phyloP scores from a whole-genome alignment of 345 rosid species.

The Odontarrhena argentea region DNA sequence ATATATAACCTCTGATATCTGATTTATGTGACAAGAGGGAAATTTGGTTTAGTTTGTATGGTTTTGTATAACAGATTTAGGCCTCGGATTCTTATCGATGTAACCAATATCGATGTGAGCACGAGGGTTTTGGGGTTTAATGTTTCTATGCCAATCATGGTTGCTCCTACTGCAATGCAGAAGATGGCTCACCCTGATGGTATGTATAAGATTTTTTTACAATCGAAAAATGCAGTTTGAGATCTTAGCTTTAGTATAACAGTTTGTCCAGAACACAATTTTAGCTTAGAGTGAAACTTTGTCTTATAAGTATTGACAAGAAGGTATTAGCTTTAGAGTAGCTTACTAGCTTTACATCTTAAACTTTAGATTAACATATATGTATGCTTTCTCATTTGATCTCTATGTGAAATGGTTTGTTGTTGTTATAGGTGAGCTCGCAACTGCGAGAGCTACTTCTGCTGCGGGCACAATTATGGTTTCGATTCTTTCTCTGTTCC shows the following conservation, averaged over 20 bases:
- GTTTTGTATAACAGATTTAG: slow-evolving; percentile 58
- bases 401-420: slow-evolving; percentile 4
- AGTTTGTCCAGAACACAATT: background rate
- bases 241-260: background rate
- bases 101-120: slow-evolving; percentile 76
- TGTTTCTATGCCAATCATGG: slow-evolving; percentile 93
- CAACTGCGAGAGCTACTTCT: slow-evolving; percentile 90
- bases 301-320: background rate
- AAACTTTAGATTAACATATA: too few relatives aligned
- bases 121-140: slow-evolving; percentile 83
- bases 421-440: slow-evolving; percentile 72
- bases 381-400: too few relatives aligned
- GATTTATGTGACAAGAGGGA: background rate
- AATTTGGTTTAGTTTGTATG: background rate
- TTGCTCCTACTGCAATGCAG: slow-evolving; percentile 97
- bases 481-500: slow-evolving; percentile 30
- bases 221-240: too few relatives aligned
- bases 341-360: too few relatives aligned
- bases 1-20: background rate
- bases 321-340: background rate
- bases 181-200: slow-evolving; percentile 99
- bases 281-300: background rate
- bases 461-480: slow-evolving; percentile 94
- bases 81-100: slow-evolving; percentile 88
- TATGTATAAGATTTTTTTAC: background rate